A percentile compares a stretch with the other conserved stretches of the same genome.
phyloP scores from a whole-genome alignment of 176 grass and related monocot species.

The Aegilops longissima region DNA sequence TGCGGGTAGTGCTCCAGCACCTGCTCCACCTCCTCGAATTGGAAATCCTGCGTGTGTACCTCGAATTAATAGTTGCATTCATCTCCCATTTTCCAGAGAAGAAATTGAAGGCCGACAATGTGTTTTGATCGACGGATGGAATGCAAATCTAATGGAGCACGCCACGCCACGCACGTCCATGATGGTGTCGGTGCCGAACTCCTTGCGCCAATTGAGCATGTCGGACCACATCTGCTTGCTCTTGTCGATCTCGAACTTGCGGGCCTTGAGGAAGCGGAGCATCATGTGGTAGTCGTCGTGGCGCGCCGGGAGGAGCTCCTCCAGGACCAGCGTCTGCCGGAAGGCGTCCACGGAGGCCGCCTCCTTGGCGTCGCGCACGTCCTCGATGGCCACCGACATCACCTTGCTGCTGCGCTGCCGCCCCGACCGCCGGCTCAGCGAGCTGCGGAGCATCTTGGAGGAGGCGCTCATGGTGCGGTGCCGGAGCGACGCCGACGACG shows the following conservation, averaged over 20 bases:
- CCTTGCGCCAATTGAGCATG: constrained; percentile 87
- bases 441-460: constrained; percentile 79
- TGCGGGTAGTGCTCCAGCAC: constrained; percentile 95
- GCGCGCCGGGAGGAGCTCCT: constrained; percentile 87
- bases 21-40: constrained; percentile 83
- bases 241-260: constrained; percentile 96
- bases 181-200: constrained; percentile 76
- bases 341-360: constrained; percentile 90
- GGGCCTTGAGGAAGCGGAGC: constrained; percentile 77
- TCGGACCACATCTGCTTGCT: constrained; percentile 92
- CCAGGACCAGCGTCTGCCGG: constrained; percentile 85
- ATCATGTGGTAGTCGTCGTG: constrained; percentile 99
- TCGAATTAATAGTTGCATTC: no score
- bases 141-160: no score
- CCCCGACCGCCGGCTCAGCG: constrained; percentile 52
- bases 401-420: constrained; percentile 95
- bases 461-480: constrained; percentile 82
- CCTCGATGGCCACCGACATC: constrained; percentile 90
- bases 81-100: no score
- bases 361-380: constrained; percentile 86
- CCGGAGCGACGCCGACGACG: constrained; percentile 48
- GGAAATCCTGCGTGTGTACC: constrained; percentile 38
- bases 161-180: constrained; percentile 26
- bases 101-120: no score
- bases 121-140: no score